Base-by-base conservation (phyloP, 2,329 filamentous ascomycete species). In the Sclerotinia borealis region DNA sequence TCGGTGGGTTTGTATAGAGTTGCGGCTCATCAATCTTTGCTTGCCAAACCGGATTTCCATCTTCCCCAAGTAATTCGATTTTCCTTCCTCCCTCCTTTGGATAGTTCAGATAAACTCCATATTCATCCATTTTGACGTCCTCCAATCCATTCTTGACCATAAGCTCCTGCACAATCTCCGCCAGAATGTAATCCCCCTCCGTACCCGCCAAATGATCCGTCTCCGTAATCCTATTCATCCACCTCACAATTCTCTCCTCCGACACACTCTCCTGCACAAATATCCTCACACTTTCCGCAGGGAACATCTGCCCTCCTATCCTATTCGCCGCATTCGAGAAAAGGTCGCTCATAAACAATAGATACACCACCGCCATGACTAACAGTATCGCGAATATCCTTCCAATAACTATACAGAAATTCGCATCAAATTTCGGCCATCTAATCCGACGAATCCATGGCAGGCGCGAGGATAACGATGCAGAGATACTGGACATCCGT, bases 201-300 rank as follows among this genome's bases (percentile, higher is more conserved):
- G 92, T 96, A n/a, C 95, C 95, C 2, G 92, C 95, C 66, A 98
- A 82, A 76, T 98, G 95, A 66, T 95, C 90, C 74, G 91, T 96
- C 63, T 84, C 84, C 5, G 92, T 93, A 67, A 93, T 86, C 72
- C 93, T 89, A 71, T 84, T 80, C 65, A 96, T 78, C 64, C 90
- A 90, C 47, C 90, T 87, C 67, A 86, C 83, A 74, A 95, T 89
- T 58, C 83, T 81, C 64, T 81, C 81, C 61, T 85, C 80, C 72
- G 96, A 88, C 68, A 96, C 84, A 70, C 85, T 86, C 55, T 82
- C 80, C 75, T 95, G 86, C 31, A 96, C 83, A 76, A 89, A 91
- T 64, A 84, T 80, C 63, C 91, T 86, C 64, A 98, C 85, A 66
- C 86, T 88, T 72, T 96, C 92, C 2, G 93, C 88, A 69, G 95